Percentiles rank a stretch among this genome's conserved stretches.
Evolutionary conservation across 495 filamentous ascomycete species (phyloP).

Genomic region (Aspergillus conjunctus): DNA sequence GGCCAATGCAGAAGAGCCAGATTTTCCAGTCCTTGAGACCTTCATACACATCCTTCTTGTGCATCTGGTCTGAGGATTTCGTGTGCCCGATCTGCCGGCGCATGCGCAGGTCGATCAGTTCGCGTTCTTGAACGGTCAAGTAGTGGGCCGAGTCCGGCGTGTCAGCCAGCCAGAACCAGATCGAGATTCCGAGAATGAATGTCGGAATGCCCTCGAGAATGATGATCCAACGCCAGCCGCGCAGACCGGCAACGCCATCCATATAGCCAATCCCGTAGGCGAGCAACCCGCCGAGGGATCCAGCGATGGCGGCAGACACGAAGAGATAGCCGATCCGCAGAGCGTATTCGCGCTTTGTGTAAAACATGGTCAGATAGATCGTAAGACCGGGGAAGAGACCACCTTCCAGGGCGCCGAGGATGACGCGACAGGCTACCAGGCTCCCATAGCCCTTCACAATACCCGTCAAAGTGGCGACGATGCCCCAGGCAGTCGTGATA

Average conservation of each 20-base stretch:
- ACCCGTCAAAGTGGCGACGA: conserved; percentile 16
- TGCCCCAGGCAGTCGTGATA: conserved; percentile 17
- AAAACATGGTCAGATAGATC: conserved; percentile 54
- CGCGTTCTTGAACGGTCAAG: conserved; percentile 51
- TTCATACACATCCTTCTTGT: conserved; percentile 52
- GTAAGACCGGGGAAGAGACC: conserved; percentile 69
- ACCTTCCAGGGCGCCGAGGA: conserved; percentile 65
- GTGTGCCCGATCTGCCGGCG: conserved; percentile 19
- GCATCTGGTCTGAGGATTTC: conserved; percentile 45
- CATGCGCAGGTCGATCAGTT: conserved; percentile 42
- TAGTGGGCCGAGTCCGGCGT: conserved; percentile 56
- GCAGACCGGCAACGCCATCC: conserved; percentile 39
- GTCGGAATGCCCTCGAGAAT: conserved; percentile 60
- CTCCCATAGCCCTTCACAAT: conserved; percentile 4
- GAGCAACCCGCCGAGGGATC: conserved; percentile 48
- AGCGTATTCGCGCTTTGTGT: conserved; percentile 49
- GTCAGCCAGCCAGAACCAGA: conserved; percentile 60
- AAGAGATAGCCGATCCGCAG: conserved; percentile 37
- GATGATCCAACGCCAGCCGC: conserved; percentile 44
- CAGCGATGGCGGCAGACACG: conserved; percentile 47
- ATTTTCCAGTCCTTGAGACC: conserved; percentile 46
- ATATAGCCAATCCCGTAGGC: conserved; percentile 50
- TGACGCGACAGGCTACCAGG: conserved; percentile 28
- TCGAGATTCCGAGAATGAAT: conserved; percentile 48
- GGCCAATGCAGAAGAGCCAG: conserved; percentile 42